These are phyloP conservation scores for Venturia nashicola DNA, from an alignment of 2,329 filamentous ascomycete species.

Conservation along the genomic window DNA sequence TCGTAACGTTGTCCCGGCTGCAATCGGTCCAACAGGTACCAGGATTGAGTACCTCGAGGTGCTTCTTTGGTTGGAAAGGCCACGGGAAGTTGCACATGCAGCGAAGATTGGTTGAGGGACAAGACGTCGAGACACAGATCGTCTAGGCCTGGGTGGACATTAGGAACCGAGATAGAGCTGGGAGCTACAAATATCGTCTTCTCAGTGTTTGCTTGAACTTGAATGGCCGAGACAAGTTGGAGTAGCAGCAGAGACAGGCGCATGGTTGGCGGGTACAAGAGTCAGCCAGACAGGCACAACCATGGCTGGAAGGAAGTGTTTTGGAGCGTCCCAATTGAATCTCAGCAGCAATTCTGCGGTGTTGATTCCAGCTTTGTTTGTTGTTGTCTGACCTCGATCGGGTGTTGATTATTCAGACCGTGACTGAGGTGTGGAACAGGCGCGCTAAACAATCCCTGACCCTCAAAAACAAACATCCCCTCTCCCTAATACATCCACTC, in stretches of 20 bases:
- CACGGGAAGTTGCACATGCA: conserved; percentile 54
- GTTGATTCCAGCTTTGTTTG: not conserved
- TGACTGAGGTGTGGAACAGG: too few species aligned
- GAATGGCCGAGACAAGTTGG: conserved; percentile 7
- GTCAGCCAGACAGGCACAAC: not conserved
- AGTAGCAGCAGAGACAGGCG: not conserved
- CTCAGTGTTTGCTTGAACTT: conserved; percentile 62
- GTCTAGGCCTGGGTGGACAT: conserved; percentile 40
- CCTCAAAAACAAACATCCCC: not conserved
- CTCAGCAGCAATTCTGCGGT: not conserved
- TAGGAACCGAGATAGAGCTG: conserved; percentile 40
- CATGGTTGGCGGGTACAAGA: not conserved
- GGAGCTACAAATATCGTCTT: conserved; percentile 83
- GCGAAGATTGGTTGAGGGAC: conserved; percentile 39
- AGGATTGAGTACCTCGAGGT: conserved; percentile 52
- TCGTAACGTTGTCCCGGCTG: conserved; percentile 71
- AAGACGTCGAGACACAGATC: conserved; percentile 54
- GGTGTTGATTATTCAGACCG: not conserved
- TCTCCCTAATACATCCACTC: not conserved
- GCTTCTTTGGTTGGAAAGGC: conserved; percentile 48
- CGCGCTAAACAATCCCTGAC: not conserved
- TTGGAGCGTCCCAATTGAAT: not conserved
- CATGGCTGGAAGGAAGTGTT: not conserved
- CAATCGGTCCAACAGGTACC: conserved; percentile 66
- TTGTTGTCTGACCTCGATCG: not conserved